phyloP scores from a whole-genome alignment of 1,139 yeast species.

The Taphrina pruni region DNA sequence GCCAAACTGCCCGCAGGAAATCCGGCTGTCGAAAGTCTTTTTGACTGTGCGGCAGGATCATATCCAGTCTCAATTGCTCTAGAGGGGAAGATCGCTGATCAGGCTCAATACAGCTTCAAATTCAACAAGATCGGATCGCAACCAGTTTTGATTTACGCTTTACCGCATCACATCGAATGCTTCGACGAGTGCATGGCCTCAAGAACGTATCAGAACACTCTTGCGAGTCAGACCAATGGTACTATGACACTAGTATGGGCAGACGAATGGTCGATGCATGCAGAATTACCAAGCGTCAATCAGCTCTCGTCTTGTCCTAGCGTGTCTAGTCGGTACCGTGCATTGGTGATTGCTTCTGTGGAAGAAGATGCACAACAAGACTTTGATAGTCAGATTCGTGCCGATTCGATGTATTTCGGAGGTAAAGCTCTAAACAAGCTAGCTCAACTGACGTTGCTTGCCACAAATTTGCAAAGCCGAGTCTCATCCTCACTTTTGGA shows the following conservation, averaged over 20 bases:
- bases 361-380: slow-evolving; percentile 65
- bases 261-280: slow-evolving; percentile 59
- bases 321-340: slow-evolving; percentile 54
- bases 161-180: slow-evolving; percentile 72
- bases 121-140: slow-evolving; percentile 54
- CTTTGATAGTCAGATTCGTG: slow-evolving; percentile 59
- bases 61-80: slow-evolving; percentile 57
- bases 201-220: slow-evolving; percentile 52
- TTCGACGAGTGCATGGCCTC: slow-evolving; percentile 54
- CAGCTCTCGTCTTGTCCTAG: slow-evolving; percentile 58
- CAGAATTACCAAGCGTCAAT: slow-evolving; percentile 62
- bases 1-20: slow-evolving; percentile 59
- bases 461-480: slow-evolving; percentile 61
- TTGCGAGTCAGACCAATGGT: slow-evolving; percentile 72
- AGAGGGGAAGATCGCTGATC: slow-evolving; percentile 53
- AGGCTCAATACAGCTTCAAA: slow-evolving; percentile 61
- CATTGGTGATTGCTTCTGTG: slow-evolving; percentile 61
- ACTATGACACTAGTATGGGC: slow-evolving; percentile 67
- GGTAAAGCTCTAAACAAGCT: slow-evolving; percentile 79
- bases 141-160: slow-evolving; percentile 64
- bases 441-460: slow-evolving; percentile 70
- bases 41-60: slow-evolving; percentile 67
- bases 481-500: slow-evolving; percentile 55
- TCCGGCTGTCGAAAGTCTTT: slow-evolving; percentile 46
- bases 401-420: slow-evolving; percentile 64